Conservation (phyloP, 1,139 yeast genomes). For the Entelexis paramagnoliae region DNA sequence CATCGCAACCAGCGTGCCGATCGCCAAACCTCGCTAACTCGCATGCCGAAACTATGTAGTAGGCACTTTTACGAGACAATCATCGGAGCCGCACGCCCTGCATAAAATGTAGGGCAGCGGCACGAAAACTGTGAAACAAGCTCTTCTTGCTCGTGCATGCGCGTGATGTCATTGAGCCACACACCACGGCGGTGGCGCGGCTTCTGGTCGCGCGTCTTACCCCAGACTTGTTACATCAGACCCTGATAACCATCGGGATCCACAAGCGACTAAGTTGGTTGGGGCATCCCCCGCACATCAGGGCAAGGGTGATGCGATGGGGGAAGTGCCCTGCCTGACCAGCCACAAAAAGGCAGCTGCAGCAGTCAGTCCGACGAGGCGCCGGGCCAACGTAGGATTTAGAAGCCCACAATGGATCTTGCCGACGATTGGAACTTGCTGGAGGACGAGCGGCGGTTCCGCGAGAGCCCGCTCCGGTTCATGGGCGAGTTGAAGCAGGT, state of each 20-base stretch:
- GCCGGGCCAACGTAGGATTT: background rate
- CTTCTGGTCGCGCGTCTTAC: too few relatives aligned
- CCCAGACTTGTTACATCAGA: too few relatives aligned
- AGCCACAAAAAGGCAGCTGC: background rate
- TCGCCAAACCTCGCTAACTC: too few relatives aligned
- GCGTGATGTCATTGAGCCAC: too few relatives aligned
- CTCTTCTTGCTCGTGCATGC: too few relatives aligned
- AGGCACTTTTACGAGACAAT: too few relatives aligned
- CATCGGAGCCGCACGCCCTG: too few relatives aligned
- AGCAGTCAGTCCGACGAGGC: background rate
- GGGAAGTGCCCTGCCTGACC: background rate
- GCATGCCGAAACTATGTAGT: too few relatives aligned
- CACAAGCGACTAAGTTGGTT: background rate
- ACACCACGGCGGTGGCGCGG: too few relatives aligned
- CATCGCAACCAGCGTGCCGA: too few relatives aligned
- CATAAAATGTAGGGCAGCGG: too few relatives aligned
- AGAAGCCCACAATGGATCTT: background rate
- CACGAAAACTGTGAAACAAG: too few relatives aligned
- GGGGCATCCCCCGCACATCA: conserved; percentile 4
- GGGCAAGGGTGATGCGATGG: background rate
- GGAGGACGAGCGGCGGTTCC: conserved; percentile 27
- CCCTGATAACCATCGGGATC: background rate
- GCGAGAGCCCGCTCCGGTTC: conserved; percentile 32
- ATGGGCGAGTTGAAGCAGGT: conserved; percentile 29
- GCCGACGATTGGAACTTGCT: conserved; percentile 15